Conservation (phyloP, 495 filamentous ascomycete genomes). For the Podospora pseudopauciseta region DNA sequence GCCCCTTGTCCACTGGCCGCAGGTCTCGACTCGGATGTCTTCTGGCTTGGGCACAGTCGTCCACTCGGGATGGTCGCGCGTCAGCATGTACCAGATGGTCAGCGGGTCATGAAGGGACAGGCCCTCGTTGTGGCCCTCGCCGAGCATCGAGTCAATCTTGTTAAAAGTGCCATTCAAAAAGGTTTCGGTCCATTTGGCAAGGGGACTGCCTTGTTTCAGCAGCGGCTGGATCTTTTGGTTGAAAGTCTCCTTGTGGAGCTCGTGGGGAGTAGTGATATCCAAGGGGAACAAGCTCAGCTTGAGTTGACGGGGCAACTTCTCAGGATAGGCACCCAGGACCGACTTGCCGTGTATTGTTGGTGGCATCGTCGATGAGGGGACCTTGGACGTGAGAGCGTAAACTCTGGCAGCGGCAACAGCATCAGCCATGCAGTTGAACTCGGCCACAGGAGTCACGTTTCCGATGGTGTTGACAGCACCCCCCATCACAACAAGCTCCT, state of each 20-base stretch:
- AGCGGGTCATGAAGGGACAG: conserved; percentile 86
- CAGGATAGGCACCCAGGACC: conserved; percentile 62
- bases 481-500: conserved; percentile 96
- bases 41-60: conserved; percentile 44
- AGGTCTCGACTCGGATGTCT: conserved; percentile 83
- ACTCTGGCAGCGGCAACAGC: conserved; percentile 81
- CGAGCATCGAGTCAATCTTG: conserved; percentile 63
- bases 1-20: conserved; percentile 90
- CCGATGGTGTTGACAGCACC: conserved; percentile 75
- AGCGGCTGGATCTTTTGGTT: conserved; percentile 48
- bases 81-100: conserved; percentile 81
- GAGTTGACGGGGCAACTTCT: conserved; percentile 58
- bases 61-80: conserved; percentile 50
- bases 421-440: conserved; percentile 85
- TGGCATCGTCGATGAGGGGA: conserved; percentile 66
- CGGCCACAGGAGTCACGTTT: conserved; percentile 74
- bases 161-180: conserved; percentile 75
- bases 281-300: conserved; percentile 81
- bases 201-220: conserved; percentile 59
- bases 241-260: conserved; percentile 60
- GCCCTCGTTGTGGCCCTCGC: conserved; percentile 50
- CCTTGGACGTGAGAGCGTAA: conserved; percentile 81
- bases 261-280: conserved; percentile 79
- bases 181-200: conserved; percentile 75
- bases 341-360: conserved; percentile 43